Conservation (phyloP, 371 early-diverging fungal species). For the Nematocida sp. region DNA sequence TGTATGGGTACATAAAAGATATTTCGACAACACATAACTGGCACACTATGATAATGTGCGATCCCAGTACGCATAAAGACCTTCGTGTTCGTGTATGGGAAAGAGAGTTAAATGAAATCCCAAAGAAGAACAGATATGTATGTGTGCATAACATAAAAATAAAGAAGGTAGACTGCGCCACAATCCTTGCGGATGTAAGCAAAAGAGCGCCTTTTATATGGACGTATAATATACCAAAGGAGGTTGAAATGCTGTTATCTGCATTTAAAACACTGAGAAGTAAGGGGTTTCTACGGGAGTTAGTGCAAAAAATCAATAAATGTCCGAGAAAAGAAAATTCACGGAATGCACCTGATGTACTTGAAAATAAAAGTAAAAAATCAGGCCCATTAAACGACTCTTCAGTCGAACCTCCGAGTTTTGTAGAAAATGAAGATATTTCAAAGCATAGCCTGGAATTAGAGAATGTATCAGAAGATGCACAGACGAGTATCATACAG, state of each 20-base stretch:
- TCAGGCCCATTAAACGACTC: background rate
- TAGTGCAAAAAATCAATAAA: background rate
- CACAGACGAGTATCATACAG: background rate
- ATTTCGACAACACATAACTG: background rate
- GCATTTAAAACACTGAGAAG: background rate
- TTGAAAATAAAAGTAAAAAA: background rate
- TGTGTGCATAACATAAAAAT: background rate
- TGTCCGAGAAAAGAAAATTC: background rate
- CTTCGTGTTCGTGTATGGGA: conserved; percentile 24
- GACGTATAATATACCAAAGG: conserved; percentile 2
- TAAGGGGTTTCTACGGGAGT: background rate
- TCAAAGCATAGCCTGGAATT: background rate
- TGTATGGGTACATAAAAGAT: conserved; percentile 32
- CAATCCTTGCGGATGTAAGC: conserved; percentile 3
- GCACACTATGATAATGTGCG: background rate
- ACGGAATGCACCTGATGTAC: background rate
- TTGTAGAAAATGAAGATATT: background rate
- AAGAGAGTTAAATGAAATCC: background rate
- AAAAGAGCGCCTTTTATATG: background rate
- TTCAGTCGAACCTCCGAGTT: background rate
- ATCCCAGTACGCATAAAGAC: conserved; percentile 11
- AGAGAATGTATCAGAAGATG: background rate
- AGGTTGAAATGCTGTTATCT: background rate
- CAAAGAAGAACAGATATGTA: conserved; percentile 11
- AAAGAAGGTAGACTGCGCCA: background rate